phyloP scores from a whole-genome alignment of 208 protist species.

The Leishmania arabica region DNA sequence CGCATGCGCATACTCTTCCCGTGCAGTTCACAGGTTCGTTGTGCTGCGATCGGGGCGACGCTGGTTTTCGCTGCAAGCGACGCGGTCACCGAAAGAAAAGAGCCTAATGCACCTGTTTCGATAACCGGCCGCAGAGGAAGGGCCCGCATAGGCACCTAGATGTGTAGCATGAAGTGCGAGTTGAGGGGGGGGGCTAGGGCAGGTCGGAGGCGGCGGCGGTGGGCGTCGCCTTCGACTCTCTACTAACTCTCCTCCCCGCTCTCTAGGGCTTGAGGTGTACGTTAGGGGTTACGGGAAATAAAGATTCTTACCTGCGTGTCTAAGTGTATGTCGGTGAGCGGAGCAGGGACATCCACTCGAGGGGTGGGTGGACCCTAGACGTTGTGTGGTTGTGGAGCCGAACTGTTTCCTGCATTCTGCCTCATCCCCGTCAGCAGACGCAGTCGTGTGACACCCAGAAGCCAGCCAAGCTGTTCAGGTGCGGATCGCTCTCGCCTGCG shows the following conservation, averaged over 20 bases:
- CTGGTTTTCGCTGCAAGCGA: neutral
- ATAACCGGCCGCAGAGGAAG: neutral
- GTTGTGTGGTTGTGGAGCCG: neutral
- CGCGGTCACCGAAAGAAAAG: neutral
- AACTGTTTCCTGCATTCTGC: neutral
- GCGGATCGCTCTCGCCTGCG: neutral
- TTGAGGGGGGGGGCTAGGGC: neutral
- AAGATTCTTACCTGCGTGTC: neutral
- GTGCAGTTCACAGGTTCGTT: neutral
- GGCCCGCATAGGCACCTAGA: neutral
- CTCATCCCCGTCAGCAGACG: neutral
- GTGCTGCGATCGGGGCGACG: neutral
- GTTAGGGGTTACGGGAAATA: neutral
- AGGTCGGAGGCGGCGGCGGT: neutral
- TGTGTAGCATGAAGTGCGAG: neutral
- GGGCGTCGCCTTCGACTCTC: neutral
- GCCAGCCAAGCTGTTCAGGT: neutral
- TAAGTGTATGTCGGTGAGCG: neutral
- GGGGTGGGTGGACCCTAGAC: neutral
- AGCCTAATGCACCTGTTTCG: neutral
- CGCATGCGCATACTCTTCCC: slow-evolving; percentile 1
- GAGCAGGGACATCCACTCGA: neutral
- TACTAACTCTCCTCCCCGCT: neutral
- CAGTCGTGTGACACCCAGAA: neutral
- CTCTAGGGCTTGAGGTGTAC: neutral